phyloP scores from a whole-genome alignment of 169 alveolate species.

The Eimeria acervulina region DNA sequence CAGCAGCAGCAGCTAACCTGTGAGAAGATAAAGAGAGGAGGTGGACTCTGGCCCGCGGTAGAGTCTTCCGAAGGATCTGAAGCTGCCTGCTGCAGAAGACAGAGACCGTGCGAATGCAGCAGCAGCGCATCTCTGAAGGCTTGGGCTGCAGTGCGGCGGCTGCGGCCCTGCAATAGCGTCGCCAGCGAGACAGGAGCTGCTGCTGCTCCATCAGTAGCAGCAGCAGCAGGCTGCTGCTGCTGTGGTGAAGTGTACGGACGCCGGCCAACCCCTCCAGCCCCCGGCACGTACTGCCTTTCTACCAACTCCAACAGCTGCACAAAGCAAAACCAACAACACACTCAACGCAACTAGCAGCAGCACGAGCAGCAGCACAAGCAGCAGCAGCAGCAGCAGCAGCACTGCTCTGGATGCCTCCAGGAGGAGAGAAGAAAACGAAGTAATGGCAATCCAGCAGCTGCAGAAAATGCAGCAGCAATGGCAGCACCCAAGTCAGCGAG shows the following conservation, averaged over 20 bases:
- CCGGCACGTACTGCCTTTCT: conserved; percentile 44
- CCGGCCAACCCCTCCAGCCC: conserved; percentile 3
- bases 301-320: conserved; percentile 60
- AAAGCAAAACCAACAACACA: background rate
- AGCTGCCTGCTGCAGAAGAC: conserved; percentile 36
- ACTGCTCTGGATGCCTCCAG: too few relatives aligned
- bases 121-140: conserved; percentile 73
- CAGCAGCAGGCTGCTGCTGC: background rate
- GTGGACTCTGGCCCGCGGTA: background rate
- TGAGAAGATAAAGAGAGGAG: conserved; percentile 37
- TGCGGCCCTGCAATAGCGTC: conserved; percentile 57
- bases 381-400: conserved; percentile 45
- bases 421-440: background rate
- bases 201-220: background rate
- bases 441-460: background rate
- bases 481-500: background rate
- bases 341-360: background rate
- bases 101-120: conserved; percentile 74
- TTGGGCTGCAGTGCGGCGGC: conserved; percentile 80
- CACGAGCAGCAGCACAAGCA: background rate
- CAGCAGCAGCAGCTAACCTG: conserved; percentile 17
- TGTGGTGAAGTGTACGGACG: conserved; percentile 41
- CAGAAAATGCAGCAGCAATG: background rate
- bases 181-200: conserved; percentile 25
- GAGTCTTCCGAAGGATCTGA: background rate